Percentiles rank a stretch among this genome's conserved stretches.
These are phyloP conservation scores for Exophiala sp. DNA, from an alignment of 2,329 filamentous ascomycete genomes.

Conservation along the genomic window DNA sequence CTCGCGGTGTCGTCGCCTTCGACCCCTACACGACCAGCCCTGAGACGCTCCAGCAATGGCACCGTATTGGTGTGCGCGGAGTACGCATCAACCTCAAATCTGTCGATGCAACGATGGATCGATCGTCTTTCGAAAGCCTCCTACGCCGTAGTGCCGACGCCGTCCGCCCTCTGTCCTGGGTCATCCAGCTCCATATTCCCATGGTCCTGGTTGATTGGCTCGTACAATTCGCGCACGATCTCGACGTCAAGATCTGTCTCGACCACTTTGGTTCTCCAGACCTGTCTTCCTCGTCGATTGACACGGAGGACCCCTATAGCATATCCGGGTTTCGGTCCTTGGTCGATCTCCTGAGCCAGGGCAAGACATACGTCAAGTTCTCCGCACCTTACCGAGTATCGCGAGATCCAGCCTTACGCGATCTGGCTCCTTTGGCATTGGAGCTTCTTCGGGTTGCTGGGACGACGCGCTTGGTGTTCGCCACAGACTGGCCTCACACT, in stretches of 20 bases:
- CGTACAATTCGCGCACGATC: conserved; percentile 45
- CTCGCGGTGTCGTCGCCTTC: conserved; percentile 55
- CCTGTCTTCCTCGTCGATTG: conserved; percentile 29
- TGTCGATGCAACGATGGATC: conserved; percentile 41
- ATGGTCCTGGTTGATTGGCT: conserved; percentile 51
- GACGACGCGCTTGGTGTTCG: conserved; percentile 50
- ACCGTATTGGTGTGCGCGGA: conserved; percentile 56
- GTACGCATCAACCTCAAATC: conserved; percentile 59
- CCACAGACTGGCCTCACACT: conserved; percentile 64
- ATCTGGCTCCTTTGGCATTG: conserved; percentile 47
- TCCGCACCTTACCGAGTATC: conserved; percentile 58
- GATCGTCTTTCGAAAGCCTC: conserved; percentile 39
- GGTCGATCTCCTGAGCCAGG: conserved; percentile 45
- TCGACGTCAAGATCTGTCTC: conserved; percentile 48
- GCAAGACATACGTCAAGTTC: conserved; percentile 55
- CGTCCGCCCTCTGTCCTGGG: conserved; percentile 53
- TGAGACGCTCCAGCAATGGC: conserved; percentile 50
- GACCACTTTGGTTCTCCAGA: conserved; percentile 57
- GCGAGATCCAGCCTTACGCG: conserved; percentile 35
- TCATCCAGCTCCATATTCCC: conserved; percentile 56
- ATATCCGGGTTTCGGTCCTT: conserved; percentile 51
- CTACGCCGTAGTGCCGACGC: conserved; percentile 50
- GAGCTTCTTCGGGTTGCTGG: conserved; percentile 48
- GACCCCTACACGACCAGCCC: conserved; percentile 43
- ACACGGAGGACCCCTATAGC: conserved; percentile 39